These are phyloP conservation scores for Xylaria arbuscula DNA, from an alignment of 2,329 filamentous ascomycete genomes.

Conservation along the genomic window DNA sequence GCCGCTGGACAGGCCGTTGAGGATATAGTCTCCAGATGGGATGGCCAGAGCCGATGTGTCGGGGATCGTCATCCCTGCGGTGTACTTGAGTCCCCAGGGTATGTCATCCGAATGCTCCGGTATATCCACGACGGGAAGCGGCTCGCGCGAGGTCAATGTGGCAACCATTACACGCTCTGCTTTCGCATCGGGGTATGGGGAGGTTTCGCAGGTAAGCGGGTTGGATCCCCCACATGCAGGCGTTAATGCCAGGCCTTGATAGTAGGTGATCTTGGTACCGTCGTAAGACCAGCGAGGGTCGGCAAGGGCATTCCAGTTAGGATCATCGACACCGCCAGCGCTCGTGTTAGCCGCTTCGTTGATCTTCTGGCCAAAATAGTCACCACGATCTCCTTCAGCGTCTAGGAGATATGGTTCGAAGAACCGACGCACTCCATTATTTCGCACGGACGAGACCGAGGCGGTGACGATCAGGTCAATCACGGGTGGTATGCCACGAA, in stretches of 20 bases:
- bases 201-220: constrained; percentile 55
- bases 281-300: constrained; percentile 58
- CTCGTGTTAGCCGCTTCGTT: constrained; percentile 52
- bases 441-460: constrained; percentile 55
- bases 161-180: constrained; percentile 58
- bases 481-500: constrained; percentile 57
- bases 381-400: constrained; percentile 56
- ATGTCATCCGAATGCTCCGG: constrained; percentile 1
- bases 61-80: constrained; percentile 6
- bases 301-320: constrained; percentile 61
- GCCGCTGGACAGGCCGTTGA: constrained; percentile 38
- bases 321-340: constrained; percentile 55
- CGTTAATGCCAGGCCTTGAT: constrained; percentile 52
- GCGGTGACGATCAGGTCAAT: constrained; percentile 52
- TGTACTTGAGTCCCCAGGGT: constrained; percentile 52
- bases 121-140: neutral
- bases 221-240: constrained; percentile 59
- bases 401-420: constrained; percentile 60
- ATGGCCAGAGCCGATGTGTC: constrained; percentile 16
- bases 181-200: constrained; percentile 53
- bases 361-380: constrained; percentile 58
- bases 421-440: constrained; percentile 59
- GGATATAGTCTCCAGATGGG: constrained; percentile 28
- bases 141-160: constrained; percentile 43
- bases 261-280: constrained; percentile 57